phyloP scores from a whole-genome alignment of 768 basidiomycete genomes.

The Cytidiella melzeri region DNA sequence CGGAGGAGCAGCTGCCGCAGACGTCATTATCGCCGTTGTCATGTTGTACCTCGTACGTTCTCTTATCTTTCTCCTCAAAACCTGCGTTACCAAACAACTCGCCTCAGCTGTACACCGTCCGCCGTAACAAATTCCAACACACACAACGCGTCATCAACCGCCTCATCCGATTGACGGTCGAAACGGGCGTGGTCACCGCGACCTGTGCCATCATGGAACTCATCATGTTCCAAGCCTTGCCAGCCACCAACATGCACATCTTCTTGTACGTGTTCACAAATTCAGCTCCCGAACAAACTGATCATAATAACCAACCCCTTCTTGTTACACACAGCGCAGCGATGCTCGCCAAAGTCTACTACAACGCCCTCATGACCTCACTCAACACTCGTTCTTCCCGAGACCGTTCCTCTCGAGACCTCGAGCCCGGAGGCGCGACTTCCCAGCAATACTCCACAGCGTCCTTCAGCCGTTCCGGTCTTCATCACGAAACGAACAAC shows the following conservation, averaged over 20 bases:
- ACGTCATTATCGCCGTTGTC: constrained; percentile 22
- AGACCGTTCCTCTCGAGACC: not conserved
- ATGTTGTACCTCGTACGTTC: constrained; percentile 19
- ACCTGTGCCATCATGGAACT: not conserved
- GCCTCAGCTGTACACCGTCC: not conserved
- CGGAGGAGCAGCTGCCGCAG: constrained; percentile 14
- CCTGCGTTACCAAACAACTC: no score
- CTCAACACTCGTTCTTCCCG: constrained; percentile 3
- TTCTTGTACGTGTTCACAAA: not conserved
- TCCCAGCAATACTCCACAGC: not conserved
- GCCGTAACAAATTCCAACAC: not conserved
- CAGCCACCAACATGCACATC: not conserved
- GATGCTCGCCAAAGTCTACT: constrained; percentile 10
- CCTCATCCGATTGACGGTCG: constrained; percentile 1
- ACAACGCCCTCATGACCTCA: constrained; percentile 4
- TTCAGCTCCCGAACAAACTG: constrained; percentile 1
- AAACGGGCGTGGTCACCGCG: constrained; percentile 6
- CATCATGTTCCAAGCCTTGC: not conserved
- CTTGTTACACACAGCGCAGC: not conserved
- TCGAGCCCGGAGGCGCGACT: not conserved
- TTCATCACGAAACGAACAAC: not conserved
- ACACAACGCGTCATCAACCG: not conserved
- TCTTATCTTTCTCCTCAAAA: constrained; percentile 20
- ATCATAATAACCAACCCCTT: not conserved
- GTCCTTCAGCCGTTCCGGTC: not conserved